phyloP scores from a whole-genome alignment of 768 basidiomycete species.

The Termitomyces sp. region DNA sequence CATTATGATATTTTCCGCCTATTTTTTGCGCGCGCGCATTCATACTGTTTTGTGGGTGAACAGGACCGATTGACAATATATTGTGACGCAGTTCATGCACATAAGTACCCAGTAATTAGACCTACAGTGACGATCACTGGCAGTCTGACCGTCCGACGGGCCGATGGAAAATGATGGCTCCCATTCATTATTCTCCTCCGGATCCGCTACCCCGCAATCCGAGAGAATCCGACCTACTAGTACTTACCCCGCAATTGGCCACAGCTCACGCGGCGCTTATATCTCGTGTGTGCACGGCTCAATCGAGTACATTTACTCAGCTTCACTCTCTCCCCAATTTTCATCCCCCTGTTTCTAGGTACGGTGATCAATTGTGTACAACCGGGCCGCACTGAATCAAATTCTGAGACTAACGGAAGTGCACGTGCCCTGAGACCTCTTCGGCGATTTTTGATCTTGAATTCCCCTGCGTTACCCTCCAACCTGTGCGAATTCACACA shows the following conservation, averaged over 20 bases:
- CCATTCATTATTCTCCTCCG: neutral
- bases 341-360: neutral
- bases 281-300: neutral
- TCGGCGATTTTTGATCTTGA: neutral
- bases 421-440: neutral
- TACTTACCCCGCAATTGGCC: neutral
- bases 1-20: neutral
- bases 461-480: no score
- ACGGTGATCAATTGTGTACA: neutral
- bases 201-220: neutral
- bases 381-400: neutral
- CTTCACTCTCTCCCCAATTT: no score
- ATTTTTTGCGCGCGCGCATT: neutral
- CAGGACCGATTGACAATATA: neutral
- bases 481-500: neutral
- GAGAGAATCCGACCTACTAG: no score
- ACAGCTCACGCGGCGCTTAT: neutral
- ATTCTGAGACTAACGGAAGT: neutral
- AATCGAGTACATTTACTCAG: neutral
- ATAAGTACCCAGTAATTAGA: neutral
- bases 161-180: neutral
- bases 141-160: neutral
- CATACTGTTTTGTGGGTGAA: neutral
- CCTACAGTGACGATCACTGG: neutral
- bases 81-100: neutral